Evolutionary conservation across 2,329 filamentous ascomycete species (phyloP).

Genomic region (Amesomyces nigricolor): DNA sequence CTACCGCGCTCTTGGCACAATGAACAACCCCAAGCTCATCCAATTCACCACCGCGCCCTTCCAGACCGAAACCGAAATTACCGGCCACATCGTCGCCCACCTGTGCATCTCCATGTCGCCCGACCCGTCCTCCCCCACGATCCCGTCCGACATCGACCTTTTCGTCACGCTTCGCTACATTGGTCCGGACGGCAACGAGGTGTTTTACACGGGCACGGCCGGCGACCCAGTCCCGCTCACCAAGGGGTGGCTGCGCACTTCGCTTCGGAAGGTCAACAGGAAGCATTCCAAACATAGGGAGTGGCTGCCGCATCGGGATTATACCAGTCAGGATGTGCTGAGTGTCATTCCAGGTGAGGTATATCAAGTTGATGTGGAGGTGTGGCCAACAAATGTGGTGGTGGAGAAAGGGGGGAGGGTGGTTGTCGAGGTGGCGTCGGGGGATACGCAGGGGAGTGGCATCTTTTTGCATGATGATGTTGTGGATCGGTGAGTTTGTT

Average conservation of each 20-base stretch:
- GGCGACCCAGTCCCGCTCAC: slow-evolving; percentile 57
- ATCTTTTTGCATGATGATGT: slow-evolving; percentile 48
- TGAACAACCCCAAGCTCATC: slow-evolving; percentile 48
- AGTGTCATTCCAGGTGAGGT: slow-evolving; percentile 50
- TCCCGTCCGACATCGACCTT: slow-evolving; percentile 50
- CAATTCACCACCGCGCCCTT: slow-evolving; percentile 56
- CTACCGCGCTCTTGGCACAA: slow-evolving; percentile 54
- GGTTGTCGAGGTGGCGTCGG: slow-evolving; percentile 50
- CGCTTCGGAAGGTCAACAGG: slow-evolving; percentile 48
- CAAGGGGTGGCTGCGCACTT: slow-evolving; percentile 60
- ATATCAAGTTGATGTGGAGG: slow-evolving; percentile 55
- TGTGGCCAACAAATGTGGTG: slow-evolving; percentile 53
- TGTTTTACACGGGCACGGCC: slow-evolving; percentile 60
- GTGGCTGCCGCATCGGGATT: slow-evolving; percentile 54
- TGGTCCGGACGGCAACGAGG: slow-evolving; percentile 47
- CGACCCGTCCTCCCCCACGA: slow-evolving; percentile 34
- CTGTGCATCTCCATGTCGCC: slow-evolving; percentile 59
- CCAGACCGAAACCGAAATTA: slow-evolving; percentile 61
- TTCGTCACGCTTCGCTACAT: slow-evolving; percentile 60
- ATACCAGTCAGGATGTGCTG: slow-evolving; percentile 50
- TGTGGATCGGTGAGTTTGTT: background rate
- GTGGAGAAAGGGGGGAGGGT: slow-evolving; percentile 49
- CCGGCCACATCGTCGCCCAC: slow-evolving; percentile 60
- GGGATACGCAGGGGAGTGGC: slow-evolving; percentile 55
- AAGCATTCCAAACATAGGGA: slow-evolving; percentile 46